Evolutionary conservation across 2,329 filamentous ascomycete species (phyloP).

Genomic region (Escovopsis sp.): DNA sequence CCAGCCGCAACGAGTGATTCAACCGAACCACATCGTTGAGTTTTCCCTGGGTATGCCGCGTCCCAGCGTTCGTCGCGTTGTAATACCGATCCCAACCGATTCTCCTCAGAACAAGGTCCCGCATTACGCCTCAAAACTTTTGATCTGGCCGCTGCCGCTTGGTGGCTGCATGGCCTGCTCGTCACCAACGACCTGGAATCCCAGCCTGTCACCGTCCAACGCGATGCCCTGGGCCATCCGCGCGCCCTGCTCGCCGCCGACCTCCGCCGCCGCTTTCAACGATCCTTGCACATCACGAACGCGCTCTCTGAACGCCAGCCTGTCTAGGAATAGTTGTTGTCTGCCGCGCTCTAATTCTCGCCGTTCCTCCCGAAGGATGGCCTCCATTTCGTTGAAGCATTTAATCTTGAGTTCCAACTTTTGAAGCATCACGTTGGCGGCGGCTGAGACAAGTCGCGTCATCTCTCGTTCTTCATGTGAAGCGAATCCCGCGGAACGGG

Average conservation of each 20-base stretch:
- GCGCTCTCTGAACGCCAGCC: constrained; percentile 76
- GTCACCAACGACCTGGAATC: constrained; percentile 33
- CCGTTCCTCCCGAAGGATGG: constrained; percentile 79
- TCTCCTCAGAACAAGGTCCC: not conserved
- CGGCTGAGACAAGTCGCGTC: constrained; percentile 80
- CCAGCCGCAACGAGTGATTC: not conserved
- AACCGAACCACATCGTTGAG: not conserved
- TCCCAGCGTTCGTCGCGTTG: not conserved
- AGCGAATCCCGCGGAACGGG: constrained; percentile 72
- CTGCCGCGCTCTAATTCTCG: constrained; percentile 82
- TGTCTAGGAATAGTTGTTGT: constrained; percentile 86
- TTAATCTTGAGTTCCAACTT: constrained; percentile 93
- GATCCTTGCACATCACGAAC: constrained; percentile 70
- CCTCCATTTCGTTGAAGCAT: constrained; percentile 94
- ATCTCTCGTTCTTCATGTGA: constrained; percentile 96
- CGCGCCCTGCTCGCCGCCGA: constrained; percentile 34
- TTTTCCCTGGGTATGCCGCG: not conserved
- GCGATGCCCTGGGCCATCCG: constrained; percentile 32
- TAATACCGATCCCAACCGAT: not conserved
- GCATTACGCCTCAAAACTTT: constrained; percentile 39
- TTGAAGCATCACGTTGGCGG: constrained; percentile 84
- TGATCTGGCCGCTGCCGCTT: constrained; percentile 40
- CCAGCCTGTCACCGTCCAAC: constrained; percentile 36
- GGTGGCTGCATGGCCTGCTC: constrained; percentile 36
- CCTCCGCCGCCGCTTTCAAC: constrained; percentile 39